A percentile compares a stretch with the other conserved stretches of the same genome.
These are phyloP conservation scores for Lyophyllum shimeji DNA, from an alignment of 768 basidiomycete species.

Conservation along the genomic window DNA sequence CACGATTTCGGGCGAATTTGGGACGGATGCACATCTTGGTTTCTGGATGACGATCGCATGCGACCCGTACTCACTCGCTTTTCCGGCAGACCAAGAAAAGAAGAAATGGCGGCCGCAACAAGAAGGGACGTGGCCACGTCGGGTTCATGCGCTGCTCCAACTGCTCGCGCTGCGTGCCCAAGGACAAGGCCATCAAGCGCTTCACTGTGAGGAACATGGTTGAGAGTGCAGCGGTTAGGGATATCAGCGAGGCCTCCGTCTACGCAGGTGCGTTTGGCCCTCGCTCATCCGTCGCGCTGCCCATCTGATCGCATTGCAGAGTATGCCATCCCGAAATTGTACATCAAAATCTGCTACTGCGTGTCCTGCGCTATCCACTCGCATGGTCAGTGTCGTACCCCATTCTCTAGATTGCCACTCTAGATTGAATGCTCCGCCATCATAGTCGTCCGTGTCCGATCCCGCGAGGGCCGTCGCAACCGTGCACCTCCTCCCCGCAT, in stretches of 20 bases:
- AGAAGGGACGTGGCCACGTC: conserved; percentile 98
- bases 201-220: conserved; percentile 99
- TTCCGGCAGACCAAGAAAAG: conserved; percentile 89
- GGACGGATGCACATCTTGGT: conserved; percentile 35
- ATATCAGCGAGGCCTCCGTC: conserved; percentile 94
- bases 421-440: neutral
- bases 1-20: conserved; percentile 22
- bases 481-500: conserved; percentile 95
- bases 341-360: conserved; percentile 99
- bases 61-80: conserved; percentile 10
- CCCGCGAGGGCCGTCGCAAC: conserved; percentile 93
- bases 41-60: conserved; percentile 33
- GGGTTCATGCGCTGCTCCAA: conserved; percentile 96
- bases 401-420: neutral
- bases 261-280: conserved; percentile 70
- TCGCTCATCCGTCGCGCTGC: neutral
- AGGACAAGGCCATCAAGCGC: conserved; percentile 99
- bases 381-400: conserved; percentile 64
- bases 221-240: conserved; percentile 95
- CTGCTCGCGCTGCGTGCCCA: conserved; percentile 96
- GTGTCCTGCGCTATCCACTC: conserved; percentile 99
- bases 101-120: conserved; percentile 99
- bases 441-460: conserved; percentile 95
- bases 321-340: conserved; percentile 94
- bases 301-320: conserved; percentile 46